Evolutionary conservation across 371 early-diverging fungal species (phyloP).

Genomic region (Lichtheimia ramosa): DNA sequence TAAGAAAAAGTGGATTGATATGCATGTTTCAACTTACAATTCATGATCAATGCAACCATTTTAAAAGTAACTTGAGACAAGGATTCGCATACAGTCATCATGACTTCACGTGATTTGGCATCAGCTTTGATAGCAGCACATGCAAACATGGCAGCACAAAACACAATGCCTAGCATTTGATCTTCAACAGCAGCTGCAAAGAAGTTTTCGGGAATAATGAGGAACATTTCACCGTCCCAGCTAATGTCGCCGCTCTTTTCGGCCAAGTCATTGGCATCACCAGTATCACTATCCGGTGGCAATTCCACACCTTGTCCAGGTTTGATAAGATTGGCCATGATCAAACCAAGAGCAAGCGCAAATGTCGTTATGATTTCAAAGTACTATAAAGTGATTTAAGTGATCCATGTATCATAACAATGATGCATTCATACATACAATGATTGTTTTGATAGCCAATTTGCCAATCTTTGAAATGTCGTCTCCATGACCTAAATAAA

Average conservation of each 20-base stretch:
- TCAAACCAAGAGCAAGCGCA: constrained; percentile 71
- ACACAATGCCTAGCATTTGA: constrained; percentile 64
- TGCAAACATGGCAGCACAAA: constrained; percentile 72
- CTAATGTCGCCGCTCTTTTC: constrained; percentile 41
- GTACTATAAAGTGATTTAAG: constrained; percentile 31
- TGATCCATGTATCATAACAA: neutral
- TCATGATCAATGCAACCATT: constrained; percentile 67
- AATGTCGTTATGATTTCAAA: constrained; percentile 70
- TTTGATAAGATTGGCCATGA: constrained; percentile 63
- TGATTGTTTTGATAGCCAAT: constrained; percentile 63
- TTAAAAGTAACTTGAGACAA: constrained; percentile 71
- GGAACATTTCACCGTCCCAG: constrained; percentile 55
- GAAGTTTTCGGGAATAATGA: constrained; percentile 61
- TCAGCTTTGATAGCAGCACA: constrained; percentile 62
- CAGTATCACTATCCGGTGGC: constrained; percentile 19
- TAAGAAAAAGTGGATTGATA: too few species aligned
- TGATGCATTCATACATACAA: constrained; percentile 28
- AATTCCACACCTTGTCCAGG: constrained; percentile 57
- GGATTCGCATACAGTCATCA: constrained; percentile 60
- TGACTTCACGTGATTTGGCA: constrained; percentile 48
- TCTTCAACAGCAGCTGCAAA: constrained; percentile 50
- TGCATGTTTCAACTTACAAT: constrained; percentile 33
- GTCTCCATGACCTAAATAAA: constrained; percentile 65
- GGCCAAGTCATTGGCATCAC: constrained; percentile 19
- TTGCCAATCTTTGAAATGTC: constrained; percentile 64